Percentiles rank a stretch among this genome's conserved stretches.
These are phyloP conservation scores for Butyriboletus appendiculatus DNA, from an alignment of 1,284 basidiomycete species.

Conservation along the genomic window DNA sequence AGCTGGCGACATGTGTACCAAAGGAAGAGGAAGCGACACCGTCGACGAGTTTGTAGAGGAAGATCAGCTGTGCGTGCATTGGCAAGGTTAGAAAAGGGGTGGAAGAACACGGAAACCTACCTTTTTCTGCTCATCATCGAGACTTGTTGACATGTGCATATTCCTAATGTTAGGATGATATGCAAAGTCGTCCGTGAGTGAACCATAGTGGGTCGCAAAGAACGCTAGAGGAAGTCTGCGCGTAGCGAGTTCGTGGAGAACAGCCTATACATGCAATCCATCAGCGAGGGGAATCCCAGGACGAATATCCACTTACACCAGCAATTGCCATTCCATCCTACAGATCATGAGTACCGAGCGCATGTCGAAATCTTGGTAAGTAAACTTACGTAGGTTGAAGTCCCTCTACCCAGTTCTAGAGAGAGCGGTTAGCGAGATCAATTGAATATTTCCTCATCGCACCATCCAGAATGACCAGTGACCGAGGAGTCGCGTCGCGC, in stretches of 20 bases:
- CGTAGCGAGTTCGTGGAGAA: constrained; percentile 89
- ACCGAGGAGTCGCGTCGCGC: constrained; percentile 87
- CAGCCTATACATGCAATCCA: constrained; percentile 53
- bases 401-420: constrained; percentile 86
- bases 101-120: constrained; percentile 41
- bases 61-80: constrained; percentile 62
- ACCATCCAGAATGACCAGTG: constrained; percentile 95
- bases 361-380: constrained; percentile 17
- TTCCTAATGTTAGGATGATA: constrained; percentile 93
- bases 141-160: constrained; percentile 93
- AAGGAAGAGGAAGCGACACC: constrained; percentile 91
- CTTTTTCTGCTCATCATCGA: constrained; percentile 87
- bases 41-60: constrained; percentile 91
- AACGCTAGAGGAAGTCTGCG: constrained; percentile 85
- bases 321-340: constrained; percentile 97
- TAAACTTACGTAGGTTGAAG: constrained; percentile 74
- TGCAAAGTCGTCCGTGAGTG: constrained; percentile 82
- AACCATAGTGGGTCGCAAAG: constrained; percentile 88
- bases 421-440: constrained; percentile 11
- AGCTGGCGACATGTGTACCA: constrained; percentile 88
- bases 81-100: neutral
- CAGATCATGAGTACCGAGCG: constrained; percentile 13
- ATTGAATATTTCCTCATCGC: constrained; percentile 23
- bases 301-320: constrained; percentile 50
- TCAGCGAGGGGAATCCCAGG: constrained; percentile 4